These are phyloP conservation scores for Vicia sativa DNA, from an alignment of 306 rosid species.

Conservation along the genomic window DNA sequence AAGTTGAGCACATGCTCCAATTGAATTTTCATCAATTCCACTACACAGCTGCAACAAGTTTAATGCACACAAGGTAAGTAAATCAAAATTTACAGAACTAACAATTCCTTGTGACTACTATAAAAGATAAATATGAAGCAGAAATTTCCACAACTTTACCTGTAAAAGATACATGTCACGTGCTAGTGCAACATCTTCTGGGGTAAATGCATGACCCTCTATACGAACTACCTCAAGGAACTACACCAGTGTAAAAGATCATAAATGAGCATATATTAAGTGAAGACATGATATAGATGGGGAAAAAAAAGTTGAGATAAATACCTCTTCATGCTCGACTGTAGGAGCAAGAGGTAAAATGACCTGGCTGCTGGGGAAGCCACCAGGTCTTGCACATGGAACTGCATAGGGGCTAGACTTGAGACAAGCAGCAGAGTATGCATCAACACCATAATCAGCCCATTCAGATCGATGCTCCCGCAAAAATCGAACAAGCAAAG, in stretches of 20 bases:
- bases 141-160: slow-evolving; percentile 42
- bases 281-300: background rate
- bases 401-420: slow-evolving; percentile 82
- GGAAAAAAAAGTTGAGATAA: background rate
- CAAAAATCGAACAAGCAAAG: slow-evolving; percentile 89
- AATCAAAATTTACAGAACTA: background rate
- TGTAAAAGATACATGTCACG: slow-evolving; percentile 90
- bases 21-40: slow-evolving; percentile 86
- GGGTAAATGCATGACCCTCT: slow-evolving; percentile 95
- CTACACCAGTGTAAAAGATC: slow-evolving; percentile 44
- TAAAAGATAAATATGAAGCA: background rate
- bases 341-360: slow-evolving; percentile 92
- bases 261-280: background rate
- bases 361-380: slow-evolving; percentile 87
- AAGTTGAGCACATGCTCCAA: slow-evolving; percentile 93
- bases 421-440: slow-evolving; percentile 87
- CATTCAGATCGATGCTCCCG: slow-evolving; percentile 98
- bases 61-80: background rate
- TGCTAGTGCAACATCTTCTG: slow-evolving; percentile 81
- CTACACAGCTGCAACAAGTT: slow-evolving; percentile 72
- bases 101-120: background rate
- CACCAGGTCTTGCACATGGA: slow-evolving; percentile 88
- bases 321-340: slow-evolving; percentile 93
- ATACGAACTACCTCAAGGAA: slow-evolving; percentile 94
- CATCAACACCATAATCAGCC: slow-evolving; percentile 98